phyloP scores from a whole-genome alignment of 2,329 filamentous ascomycete species.

The Monosporascus sp. region DNA sequence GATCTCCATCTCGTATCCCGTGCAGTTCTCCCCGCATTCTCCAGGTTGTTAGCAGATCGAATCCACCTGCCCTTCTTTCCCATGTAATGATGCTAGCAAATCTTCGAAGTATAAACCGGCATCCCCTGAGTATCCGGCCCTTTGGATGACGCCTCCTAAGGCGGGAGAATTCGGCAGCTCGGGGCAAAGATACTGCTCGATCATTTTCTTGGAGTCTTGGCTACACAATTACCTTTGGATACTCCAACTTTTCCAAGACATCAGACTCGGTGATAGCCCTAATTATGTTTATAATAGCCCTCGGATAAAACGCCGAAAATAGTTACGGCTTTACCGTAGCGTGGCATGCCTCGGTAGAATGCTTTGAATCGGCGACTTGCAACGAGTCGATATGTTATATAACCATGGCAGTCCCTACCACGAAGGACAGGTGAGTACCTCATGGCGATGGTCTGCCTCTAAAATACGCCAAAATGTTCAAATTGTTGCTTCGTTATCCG shows the following conservation, averaged over 20 bases:
- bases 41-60: neutral
- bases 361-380: too few species aligned
- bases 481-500: neutral
- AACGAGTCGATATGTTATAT: too few species aligned
- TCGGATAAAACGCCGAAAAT: too few species aligned
- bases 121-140: neutral
- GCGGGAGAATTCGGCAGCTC: neutral
- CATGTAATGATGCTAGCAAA: neutral
- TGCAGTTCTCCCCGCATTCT: neutral
- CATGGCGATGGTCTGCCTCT: neutral
- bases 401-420: too few species aligned
- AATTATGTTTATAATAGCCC: neutral
- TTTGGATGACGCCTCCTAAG: neutral
- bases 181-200: neutral
- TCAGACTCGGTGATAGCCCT: too few species aligned
- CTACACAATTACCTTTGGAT: neutral
- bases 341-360: too few species aligned
- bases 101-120: neutral
- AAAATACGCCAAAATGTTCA: neutral
- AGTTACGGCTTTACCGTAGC: too few species aligned
- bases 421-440: too few species aligned
- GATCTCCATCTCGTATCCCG: neutral
- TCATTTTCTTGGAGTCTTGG: neutral
- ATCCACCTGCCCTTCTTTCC: neutral
- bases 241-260: neutral